phyloP scores from a whole-genome alignment of 768 basidiomycete genomes.

The Serendipita sp. region DNA sequence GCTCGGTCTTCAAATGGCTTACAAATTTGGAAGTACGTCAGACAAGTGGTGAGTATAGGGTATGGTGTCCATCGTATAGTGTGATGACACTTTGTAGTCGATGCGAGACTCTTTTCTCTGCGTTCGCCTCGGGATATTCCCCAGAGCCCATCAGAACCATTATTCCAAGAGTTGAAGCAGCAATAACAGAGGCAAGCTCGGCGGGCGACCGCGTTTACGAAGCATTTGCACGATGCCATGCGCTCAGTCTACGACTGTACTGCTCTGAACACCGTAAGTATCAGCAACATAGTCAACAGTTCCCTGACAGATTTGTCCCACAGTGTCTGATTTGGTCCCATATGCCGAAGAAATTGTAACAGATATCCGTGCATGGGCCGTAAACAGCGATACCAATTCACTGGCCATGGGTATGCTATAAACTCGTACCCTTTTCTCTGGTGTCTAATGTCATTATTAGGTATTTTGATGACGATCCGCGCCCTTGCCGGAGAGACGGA shows the following conservation, averaged over 20 bases:
- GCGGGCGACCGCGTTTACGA: constrained; percentile 1
- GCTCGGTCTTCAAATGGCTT: constrained; percentile 50
- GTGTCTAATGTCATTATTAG: constrained; percentile 17
- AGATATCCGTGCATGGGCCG: constrained; percentile 25
- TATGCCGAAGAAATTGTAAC: constrained; percentile 8
- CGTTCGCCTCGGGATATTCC: not conserved
- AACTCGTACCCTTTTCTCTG: not conserved
- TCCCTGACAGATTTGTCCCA: not conserved
- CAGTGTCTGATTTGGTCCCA: constrained; percentile 3
- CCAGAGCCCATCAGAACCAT: not conserved
- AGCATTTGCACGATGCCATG: not conserved
- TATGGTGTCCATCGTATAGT: constrained; percentile 4
- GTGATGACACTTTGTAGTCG: constrained; percentile 24
- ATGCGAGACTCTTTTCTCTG: constrained; percentile 34
- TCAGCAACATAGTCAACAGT: not conserved
- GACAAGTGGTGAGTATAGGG: constrained; percentile 43
- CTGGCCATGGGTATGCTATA: constrained; percentile 33
- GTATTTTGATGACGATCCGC: constrained; percentile 45
- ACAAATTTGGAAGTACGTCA: constrained; percentile 37
- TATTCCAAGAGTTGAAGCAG: not conserved
- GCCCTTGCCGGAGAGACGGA: constrained; percentile 46
- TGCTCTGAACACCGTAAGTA: constrained; percentile 1
- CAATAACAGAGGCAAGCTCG: not conserved
- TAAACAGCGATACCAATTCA: constrained; percentile 34
- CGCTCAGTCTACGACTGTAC: not conserved